A percentile compares a stretch with the other conserved stretches of the same genome.
phyloP scores from a whole-genome alignment of 495 filamentous ascomycete genomes.

The Talaromyces trachyspermus region DNA sequence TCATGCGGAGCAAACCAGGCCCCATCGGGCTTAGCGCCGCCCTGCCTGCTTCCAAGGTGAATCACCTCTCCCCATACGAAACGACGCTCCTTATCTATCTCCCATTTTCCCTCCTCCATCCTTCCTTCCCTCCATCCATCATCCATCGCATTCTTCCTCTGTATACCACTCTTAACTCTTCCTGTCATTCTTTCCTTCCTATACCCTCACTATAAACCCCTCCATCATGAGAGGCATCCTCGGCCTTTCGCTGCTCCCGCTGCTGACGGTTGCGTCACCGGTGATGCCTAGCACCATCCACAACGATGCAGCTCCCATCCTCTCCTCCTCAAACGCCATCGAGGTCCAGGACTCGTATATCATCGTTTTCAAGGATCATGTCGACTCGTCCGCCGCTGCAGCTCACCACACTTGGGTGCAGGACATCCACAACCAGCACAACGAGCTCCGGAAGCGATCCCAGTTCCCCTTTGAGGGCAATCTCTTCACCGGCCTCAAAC shows the following conservation, averaged over 20 bases:
- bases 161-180: slow-evolving; percentile 9
- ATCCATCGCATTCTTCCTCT: slow-evolving; percentile 21
- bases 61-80: slow-evolving; percentile 28
- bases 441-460: slow-evolving; percentile 84
- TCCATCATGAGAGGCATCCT: slow-evolving; percentile 67
- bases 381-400: slow-evolving; percentile 55
- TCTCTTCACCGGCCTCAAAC: slow-evolving; percentile 79
- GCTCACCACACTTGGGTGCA: slow-evolving; percentile 91
- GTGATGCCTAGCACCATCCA: slow-evolving; percentile 73
- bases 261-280: slow-evolving; percentile 67
- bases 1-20: no score
- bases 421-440: slow-evolving; percentile 63
- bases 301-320: slow-evolving; percentile 77
- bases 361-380: slow-evolving; percentile 96
- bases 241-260: slow-evolving; percentile 55
- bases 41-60: not conserved
- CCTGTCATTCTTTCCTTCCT: slow-evolving; percentile 11
- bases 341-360: slow-evolving; percentile 90
- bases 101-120: slow-evolving; percentile 38
- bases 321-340: slow-evolving; percentile 69
- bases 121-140: slow-evolving; percentile 26
- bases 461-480: slow-evolving; percentile 65
- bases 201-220: slow-evolving; percentile 4
- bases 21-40: not conserved
- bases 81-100: slow-evolving; percentile 9